phyloP scores from a whole-genome alignment of 495 filamentous ascomycete genomes.

The Penicillium psychrofluorescens region DNA sequence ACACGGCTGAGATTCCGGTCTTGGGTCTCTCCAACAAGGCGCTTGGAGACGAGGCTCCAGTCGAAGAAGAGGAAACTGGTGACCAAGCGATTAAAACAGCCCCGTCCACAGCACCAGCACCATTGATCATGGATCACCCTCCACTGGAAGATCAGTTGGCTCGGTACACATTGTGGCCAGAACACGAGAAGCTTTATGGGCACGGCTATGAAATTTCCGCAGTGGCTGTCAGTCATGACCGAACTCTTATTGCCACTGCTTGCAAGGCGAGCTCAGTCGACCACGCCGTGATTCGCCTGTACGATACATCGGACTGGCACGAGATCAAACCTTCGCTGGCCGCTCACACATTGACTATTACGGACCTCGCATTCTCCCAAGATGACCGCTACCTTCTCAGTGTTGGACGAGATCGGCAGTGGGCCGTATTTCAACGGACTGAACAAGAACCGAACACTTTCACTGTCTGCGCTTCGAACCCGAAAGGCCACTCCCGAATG shows the following conservation, averaged over 20 bases:
- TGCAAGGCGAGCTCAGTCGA: conserved; percentile 88
- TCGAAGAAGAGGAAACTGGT: conserved; percentile 43
- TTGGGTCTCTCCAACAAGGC: conserved; percentile 96
- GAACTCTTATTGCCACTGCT: conserved; percentile 75
- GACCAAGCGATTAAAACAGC: conserved; percentile 16
- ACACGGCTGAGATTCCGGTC: conserved; percentile 88
- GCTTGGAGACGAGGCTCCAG: conserved; percentile 46
- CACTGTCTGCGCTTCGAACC: conserved; percentile 51
- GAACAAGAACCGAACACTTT: conserved; percentile 39
- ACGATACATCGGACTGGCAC: conserved; percentile 78
- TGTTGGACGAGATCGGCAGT: conserved; percentile 85
- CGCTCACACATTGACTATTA: conserved; percentile 80
- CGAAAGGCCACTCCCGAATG: conserved; percentile 86
- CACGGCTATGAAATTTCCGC: conserved; percentile 98
- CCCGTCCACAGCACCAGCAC: conserved; percentile 12
- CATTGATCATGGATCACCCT: conserved; percentile 52
- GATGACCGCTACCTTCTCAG: conserved; percentile 73
- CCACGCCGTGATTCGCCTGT: conserved; percentile 89
- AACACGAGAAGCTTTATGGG: conserved; percentile 93
- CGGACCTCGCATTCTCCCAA: conserved; percentile 65
- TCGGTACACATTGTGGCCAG: conserved; percentile 90
- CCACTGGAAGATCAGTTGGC: conserved; percentile 85
- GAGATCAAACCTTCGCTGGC: conserved; percentile 76
- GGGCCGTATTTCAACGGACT: conserved; percentile 65
- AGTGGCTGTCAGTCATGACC: conserved; percentile 71